Conservation (phyloP, 345 rosid genomes). For the Sisymbrium altissimum region DNA sequence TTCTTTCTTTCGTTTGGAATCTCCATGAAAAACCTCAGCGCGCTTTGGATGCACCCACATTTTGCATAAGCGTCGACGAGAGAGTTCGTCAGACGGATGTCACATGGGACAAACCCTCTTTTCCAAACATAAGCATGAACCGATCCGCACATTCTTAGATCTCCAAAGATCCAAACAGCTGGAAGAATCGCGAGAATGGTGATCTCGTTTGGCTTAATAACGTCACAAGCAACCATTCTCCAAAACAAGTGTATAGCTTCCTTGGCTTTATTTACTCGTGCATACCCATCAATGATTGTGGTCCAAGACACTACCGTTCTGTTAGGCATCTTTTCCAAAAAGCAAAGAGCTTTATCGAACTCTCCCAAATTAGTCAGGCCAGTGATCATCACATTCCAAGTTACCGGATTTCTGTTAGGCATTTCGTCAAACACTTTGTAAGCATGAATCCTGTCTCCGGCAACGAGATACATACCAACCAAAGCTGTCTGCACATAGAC, state of each 20-base stretch:
- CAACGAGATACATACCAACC: conserved; percentile 41
- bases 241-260: conserved; percentile 67
- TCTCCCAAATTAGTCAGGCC: conserved; percentile 61
- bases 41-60: conserved; percentile 66
- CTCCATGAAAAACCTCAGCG: conserved; percentile 52
- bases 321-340: conserved; percentile 63
- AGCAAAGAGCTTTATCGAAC: conserved; percentile 48
- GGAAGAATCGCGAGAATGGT: conserved; percentile 68
- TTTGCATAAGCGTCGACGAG: conserved; percentile 69
- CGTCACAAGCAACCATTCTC: conserved; percentile 56
- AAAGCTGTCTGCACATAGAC: conserved; percentile 72
- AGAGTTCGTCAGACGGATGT: conserved; percentile 62
- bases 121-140: conserved; percentile 63
- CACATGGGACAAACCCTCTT: conserved; percentile 49
- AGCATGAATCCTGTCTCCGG: conserved; percentile 35
- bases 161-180: conserved; percentile 52
- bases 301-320: conserved; percentile 80
- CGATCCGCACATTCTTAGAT: conserved; percentile 45
- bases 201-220: conserved; percentile 52
- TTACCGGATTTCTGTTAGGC: conserved; percentile 55
- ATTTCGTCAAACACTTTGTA: conserved; percentile 61
- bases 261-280: conserved; percentile 39
- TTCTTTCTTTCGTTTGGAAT: conserved; percentile 44
- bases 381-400: conserved; percentile 84
- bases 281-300: conserved; percentile 71